phyloP scores from a whole-genome alignment of 768 basidiomycete genomes.

The Boletus insuetus region DNA sequence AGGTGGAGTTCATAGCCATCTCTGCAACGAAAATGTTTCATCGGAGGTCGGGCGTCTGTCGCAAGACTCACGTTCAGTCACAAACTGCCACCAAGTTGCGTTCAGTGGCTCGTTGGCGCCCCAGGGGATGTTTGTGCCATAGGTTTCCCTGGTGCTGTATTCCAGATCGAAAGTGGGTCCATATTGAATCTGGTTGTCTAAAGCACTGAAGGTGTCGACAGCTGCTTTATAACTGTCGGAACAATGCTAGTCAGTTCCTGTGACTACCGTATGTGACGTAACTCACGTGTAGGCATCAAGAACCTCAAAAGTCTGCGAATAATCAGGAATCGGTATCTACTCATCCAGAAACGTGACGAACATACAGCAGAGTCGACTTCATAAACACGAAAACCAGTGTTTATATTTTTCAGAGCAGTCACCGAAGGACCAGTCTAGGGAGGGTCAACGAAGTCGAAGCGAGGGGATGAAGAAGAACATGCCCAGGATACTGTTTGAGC shows the following conservation, averaged over 20 bases:
- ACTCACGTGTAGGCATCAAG: slow-evolving; percentile 75
- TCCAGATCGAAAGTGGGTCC: slow-evolving; percentile 65
- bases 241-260: not conserved
- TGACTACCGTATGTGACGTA: not conserved
- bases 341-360: not conserved
- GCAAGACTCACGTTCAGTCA: slow-evolving; percentile 63
- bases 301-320: slow-evolving; percentile 68
- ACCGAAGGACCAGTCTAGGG: slow-evolving; percentile 64
- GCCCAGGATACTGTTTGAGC: slow-evolving; percentile 57
- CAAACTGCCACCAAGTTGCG: slow-evolving; percentile 80
- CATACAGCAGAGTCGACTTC: slow-evolving; percentile 55
- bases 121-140: slow-evolving; percentile 60
- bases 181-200: slow-evolving; percentile 52
- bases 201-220: slow-evolving; percentile 53
- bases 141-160: slow-evolving; percentile 68
- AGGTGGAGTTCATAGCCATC: slow-evolving; percentile 53
- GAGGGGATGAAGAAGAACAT: slow-evolving; percentile 13
- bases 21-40: slow-evolving; percentile 33
- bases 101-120: slow-evolving; percentile 64
- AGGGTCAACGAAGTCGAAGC: slow-evolving; percentile 7
- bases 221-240: slow-evolving; percentile 58
- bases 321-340: slow-evolving; percentile 1
- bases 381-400: slow-evolving; percentile 63
- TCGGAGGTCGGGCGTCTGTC: not conserved
- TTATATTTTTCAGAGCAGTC: slow-evolving; percentile 67